Evolutionary conservation across 257 asterid genomes (phyloP).

Genomic region (Thymus quinquecostatus): DNA sequence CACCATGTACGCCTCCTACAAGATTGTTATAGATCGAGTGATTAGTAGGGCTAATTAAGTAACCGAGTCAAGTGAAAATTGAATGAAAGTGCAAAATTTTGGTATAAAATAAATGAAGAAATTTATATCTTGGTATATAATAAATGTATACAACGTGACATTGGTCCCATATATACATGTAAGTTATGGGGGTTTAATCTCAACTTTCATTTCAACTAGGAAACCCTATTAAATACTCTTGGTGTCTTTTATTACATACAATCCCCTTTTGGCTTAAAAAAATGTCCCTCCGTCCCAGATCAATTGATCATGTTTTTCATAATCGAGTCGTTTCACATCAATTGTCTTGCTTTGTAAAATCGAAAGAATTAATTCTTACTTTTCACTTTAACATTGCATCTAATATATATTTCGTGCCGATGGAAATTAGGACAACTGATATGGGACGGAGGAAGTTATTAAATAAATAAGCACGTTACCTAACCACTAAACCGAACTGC

Average conservation of each 20-base stretch:
- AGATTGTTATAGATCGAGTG: neutral
- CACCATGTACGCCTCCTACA: slow-evolving; percentile 86
- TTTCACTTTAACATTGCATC: too few relatives aligned
- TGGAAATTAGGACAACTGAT: neutral
- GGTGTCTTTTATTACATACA: neutral
- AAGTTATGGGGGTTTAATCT: neutral
- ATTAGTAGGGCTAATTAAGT: neutral
- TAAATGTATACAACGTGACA: neutral
- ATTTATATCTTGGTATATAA: too few relatives aligned
- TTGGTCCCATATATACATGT: slow-evolving; percentile 1
- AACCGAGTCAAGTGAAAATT: too few relatives aligned
- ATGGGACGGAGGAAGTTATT: neutral
- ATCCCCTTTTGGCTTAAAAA: neutral
- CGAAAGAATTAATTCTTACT: too few relatives aligned
- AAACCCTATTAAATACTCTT: neutral
- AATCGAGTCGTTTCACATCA: too few relatives aligned
- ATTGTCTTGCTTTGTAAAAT: too few relatives aligned
- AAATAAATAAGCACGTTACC: neutral
- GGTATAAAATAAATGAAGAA: too few relatives aligned
- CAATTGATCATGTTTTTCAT: too few relatives aligned
- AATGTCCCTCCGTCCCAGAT: too few relatives aligned
- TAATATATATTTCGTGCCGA: too few relatives aligned
- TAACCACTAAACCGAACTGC: neutral
- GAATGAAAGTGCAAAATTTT: too few relatives aligned
- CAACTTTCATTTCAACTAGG: neutral